Conservation (phyloP, 1,284 basidiomycete genomes). For the Retiboletus flavoniger region DNA sequence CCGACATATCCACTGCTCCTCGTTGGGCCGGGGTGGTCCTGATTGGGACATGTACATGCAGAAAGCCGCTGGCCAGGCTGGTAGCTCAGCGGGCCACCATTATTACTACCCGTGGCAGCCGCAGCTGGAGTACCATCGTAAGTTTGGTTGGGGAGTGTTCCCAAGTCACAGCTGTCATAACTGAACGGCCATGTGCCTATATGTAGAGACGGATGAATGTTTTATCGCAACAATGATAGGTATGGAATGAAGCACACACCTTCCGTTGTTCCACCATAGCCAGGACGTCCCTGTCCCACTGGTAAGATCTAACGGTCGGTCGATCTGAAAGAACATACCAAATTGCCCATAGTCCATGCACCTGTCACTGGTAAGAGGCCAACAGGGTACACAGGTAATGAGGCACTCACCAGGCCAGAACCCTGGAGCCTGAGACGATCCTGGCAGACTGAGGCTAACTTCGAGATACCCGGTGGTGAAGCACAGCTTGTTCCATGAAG, state of each 20-base stretch:
- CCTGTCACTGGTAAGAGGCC: conserved; percentile 36
- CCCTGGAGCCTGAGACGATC: conserved; percentile 64
- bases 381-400: conserved; percentile 1
- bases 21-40: conserved; percentile 78
- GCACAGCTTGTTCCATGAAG: conserved; percentile 90
- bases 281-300: conserved; percentile 63
- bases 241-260: conserved; percentile 38
- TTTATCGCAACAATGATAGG: background rate
- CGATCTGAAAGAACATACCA: conserved; percentile 39
- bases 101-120: conserved; percentile 49
- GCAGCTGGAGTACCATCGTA: conserved; percentile 51
- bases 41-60: conserved; percentile 80
- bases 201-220: conserved; percentile 4
- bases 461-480: conserved; percentile 93
- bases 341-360: conserved; percentile 82
- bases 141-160: conserved; percentile 82
- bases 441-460: conserved; percentile 79
- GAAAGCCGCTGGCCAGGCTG: conserved; percentile 80
- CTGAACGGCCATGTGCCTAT: conserved; percentile 72
- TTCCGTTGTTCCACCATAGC: conserved; percentile 60
- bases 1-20: conserved; percentile 56
- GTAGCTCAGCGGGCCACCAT: conserved; percentile 53
- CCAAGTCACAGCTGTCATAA: conserved; percentile 80
- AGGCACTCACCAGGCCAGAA: conserved; percentile 61
- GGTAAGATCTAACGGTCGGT: conserved; percentile 14